Evolutionary conservation across 257 asterid species (phyloP).

Genomic region (Buddleja alternifolia): DNA sequence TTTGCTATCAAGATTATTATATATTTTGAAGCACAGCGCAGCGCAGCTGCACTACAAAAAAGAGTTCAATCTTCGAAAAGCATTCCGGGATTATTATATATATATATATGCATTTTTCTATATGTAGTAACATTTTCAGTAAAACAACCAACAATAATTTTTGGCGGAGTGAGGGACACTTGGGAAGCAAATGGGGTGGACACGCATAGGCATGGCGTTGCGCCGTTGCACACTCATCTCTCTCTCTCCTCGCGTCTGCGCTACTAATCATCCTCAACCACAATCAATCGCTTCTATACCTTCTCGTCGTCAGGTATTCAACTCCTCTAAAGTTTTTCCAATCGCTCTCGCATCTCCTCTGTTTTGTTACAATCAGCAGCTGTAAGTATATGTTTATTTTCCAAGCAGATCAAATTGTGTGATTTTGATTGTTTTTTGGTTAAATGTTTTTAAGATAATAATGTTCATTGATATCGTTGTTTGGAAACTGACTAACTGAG

Average conservation of each 20-base stretch:
- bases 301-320: slow-evolving; percentile 45
- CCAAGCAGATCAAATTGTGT: not conserved
- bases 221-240: slow-evolving; percentile 35
- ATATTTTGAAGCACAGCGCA: too few relatives aligned
- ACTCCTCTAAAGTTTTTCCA: not conserved
- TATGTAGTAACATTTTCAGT: too few relatives aligned
- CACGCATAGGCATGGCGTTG: slow-evolving; percentile 42
- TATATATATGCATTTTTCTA: too few relatives aligned
- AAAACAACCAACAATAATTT: too few relatives aligned
- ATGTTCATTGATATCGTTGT: not conserved
- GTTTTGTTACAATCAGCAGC: slow-evolving; percentile 4
- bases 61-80: too few relatives aligned
- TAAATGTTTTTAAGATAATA: too few relatives aligned
- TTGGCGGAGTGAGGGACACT: slow-evolving; percentile 24
- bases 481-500: not conserved
- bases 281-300: slow-evolving; percentile 23
- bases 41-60: too few relatives aligned
- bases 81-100: too few relatives aligned
- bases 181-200: slow-evolving; percentile 40
- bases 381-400: not conserved
- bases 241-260: slow-evolving; percentile 35
- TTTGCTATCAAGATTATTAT: too few relatives aligned
- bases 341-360: slow-evolving; percentile 17
- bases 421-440: not conserved
- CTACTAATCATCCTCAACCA: slow-evolving; percentile 9